Base-by-base conservation (phyloP, 2,329 filamentous ascomycete species). In the Trichoderma arundinaceum region DNA sequence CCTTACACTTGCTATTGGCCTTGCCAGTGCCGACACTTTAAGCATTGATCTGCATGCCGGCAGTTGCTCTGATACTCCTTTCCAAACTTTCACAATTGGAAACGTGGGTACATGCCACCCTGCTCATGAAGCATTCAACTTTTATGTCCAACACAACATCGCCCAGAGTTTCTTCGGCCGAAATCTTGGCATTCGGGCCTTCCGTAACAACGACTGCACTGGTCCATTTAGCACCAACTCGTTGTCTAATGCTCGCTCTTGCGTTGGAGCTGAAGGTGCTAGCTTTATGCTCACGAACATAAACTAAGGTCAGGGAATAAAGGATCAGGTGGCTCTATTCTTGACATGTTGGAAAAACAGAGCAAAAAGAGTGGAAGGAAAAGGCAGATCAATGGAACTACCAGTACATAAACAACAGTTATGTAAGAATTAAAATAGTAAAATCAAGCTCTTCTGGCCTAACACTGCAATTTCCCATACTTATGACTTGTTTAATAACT, bases 41-140 rank as follows among this genome's bases (percentile, higher is more conserved):
- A 56, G 12, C 35, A 56, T 56, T 28, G 52, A 56, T 41, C 35
- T 56, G 8, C 52, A 56, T 17, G 35, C 52, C 13, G 13, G 19
- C 19, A 32, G 52, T 28, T 56, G 52, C 35, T 9, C 19, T 3
- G 52, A 56, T n/a, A 41, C 35, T 56, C 7, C 52, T 28, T 56
- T 56, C 52, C 52, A 56, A 28, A 41, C 52, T 7, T 56, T 56
- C 35, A 56, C 35, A n/a, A 56, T 56, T 41, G 52, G 52, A 56
- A 56, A 56, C n/a, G 15, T 56, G 4, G 12, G 12, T n/a, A 35
- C 41, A 56, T 56, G 52, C 19, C 52, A 56, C 52, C 52, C 52
- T 41, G 52, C 52, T 41, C 52, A 28, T 56, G 13, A 56, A 56
- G 35, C 35, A 41, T 56, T 56, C 52, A 41, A 56, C 52, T 41